Percentiles rank a stretch among this genome's conserved stretches.
Evolutionary conservation across 768 basidiomycete genomes (phyloP).

Genomic region (Russula foetens): DNA sequence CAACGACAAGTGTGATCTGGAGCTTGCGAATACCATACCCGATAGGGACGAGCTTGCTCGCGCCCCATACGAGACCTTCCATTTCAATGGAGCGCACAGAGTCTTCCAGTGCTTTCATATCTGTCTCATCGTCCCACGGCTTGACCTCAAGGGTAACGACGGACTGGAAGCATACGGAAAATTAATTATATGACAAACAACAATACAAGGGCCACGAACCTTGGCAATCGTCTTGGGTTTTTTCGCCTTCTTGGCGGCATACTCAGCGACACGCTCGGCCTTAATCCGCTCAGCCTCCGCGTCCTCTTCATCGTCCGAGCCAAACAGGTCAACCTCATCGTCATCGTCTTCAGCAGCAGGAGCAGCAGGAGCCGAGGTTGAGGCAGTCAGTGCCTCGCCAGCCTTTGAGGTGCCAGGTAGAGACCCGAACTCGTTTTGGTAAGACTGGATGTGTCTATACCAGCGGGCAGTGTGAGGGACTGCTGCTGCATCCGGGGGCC

Average conservation of each 20-base stretch:
- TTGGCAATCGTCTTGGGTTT: conserved; percentile 88
- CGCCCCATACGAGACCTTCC: conserved; percentile 95
- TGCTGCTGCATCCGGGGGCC: conserved; percentile 53
- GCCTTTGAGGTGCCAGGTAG: conserved; percentile 84
- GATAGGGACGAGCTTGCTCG: conserved; percentile 84
- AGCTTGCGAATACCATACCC: conserved; percentile 95
- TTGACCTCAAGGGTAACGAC: conserved; percentile 98
- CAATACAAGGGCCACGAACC: conserved; percentile 35
- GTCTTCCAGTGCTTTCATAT: conserved; percentile 82
- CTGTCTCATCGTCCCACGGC: conserved; percentile 99
- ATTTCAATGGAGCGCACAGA: conserved; percentile 78
- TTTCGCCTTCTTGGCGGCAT: conserved; percentile 86
- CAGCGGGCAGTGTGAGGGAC: conserved; percentile 78
- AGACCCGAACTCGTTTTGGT: conserved; percentile 63
- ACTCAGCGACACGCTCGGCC: conserved; percentile 89
- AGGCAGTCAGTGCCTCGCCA: conserved; percentile 60
- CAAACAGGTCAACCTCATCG: conserved; percentile 66
- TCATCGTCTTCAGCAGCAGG: conserved; percentile 33
- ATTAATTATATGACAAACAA: conserved; percentile 3
- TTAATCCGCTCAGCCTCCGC: conserved; percentile 48
- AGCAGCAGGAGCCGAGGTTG: conserved; percentile 33
- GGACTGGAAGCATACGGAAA: conserved; percentile 47
- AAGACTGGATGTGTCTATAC: conserved; percentile 93
- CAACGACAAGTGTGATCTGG: conserved; percentile 53
- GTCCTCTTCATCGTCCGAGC: conserved; percentile 47